Base-by-base conservation (phyloP, 2,329 filamentous ascomycete species). In the Trichoderma oligosporum region DNA sequence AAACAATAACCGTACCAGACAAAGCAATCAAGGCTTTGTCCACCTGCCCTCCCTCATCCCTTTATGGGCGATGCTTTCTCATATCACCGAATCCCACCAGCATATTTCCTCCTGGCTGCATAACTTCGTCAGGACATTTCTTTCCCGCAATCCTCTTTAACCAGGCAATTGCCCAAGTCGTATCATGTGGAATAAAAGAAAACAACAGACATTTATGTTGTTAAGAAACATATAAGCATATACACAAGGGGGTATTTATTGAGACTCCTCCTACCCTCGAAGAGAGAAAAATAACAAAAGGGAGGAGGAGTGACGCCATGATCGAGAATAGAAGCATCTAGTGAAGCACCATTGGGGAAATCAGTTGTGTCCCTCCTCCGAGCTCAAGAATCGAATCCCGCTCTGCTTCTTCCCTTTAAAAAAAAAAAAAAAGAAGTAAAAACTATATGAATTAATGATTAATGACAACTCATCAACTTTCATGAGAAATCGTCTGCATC, bases 401-500 rank as follows among this genome's bases (percentile, higher is more conserved):
- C 41, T 25, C 35, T 41, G 36, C n/a, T 20, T 39, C 25, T 24
- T 39, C 25, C 39, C 33, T 27, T 18, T 25, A 12, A 18, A 53
- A 41, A 35, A n/a, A 33, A 38, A 41, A 35, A n/a, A 33, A 38
- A 41, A n/a, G n/a, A n/a, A n/a, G n/a, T n/a, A n/a, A n/a, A n/a
- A 36, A 2, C 14, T 35, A 36, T 46, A n/a, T 29, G 22, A 52
- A 55, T 55, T 55, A 55, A 55, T 46, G 41, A 55, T 55, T 46
- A 55, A 55, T 55, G 31, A 16, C 41, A 33, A 22, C 48, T 57
- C 39, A 38, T 58, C 3, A 33, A 60, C 48, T n/a, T 38, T 74
- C 67, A 78, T 55, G 77, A 76, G 71, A 79, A 80, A 60, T 81
- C 78, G 60, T 80, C 75, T 49, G 64, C 67, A 24, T 70, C 70